These are phyloP conservation scores for Aureobasidium mangrovei DNA, from an alignment of 2,329 filamentous ascomycete species.

Conservation along the genomic window DNA sequence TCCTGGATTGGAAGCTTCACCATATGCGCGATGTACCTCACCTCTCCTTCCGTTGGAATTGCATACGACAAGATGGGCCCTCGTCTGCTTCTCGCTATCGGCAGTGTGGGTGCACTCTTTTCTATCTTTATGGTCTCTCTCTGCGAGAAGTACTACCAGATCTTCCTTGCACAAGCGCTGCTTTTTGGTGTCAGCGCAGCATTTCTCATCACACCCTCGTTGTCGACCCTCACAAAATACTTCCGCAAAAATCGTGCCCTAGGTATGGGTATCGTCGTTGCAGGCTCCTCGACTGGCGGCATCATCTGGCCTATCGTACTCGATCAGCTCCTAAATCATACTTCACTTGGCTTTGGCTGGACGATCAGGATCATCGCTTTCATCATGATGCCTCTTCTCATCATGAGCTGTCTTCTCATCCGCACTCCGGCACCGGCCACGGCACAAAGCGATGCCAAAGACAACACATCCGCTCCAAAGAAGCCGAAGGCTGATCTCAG, in stretches of 20 bases:
- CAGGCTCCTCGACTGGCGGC: conserved; percentile 44
- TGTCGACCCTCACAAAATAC: conserved; percentile 37
- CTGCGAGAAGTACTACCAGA: conserved; percentile 43
- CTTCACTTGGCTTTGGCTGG: conserved; percentile 45
- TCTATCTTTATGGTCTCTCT: conserved; percentile 38
- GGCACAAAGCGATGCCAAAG: not conserved
- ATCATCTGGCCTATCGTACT: conserved; percentile 43
- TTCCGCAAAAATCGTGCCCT: conserved; percentile 41
- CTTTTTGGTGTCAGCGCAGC: conserved; percentile 36
- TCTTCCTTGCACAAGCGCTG: conserved; percentile 44
- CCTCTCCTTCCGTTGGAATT: conserved; percentile 22
- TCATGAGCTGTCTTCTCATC: conserved; percentile 24
- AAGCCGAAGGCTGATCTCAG: conserved; percentile 18
- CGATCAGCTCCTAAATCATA: conserved; percentile 39
- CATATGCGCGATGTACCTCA: conserved; percentile 21
- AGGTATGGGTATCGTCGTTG: conserved; percentile 39
- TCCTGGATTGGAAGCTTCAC: conserved; percentile 25
- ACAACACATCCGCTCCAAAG: not conserved
- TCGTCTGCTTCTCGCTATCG: conserved; percentile 11
- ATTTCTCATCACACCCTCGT: conserved; percentile 37
- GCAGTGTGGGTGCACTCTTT: not conserved
- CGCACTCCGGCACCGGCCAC: not conserved
- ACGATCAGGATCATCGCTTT: conserved; percentile 44
- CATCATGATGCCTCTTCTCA: conserved; percentile 37
- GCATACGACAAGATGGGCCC: conserved; percentile 24